These are phyloP conservation scores for Tricholoma sp. DNA, from an alignment of 768 basidiomycete species.

Conservation along the genomic window DNA sequence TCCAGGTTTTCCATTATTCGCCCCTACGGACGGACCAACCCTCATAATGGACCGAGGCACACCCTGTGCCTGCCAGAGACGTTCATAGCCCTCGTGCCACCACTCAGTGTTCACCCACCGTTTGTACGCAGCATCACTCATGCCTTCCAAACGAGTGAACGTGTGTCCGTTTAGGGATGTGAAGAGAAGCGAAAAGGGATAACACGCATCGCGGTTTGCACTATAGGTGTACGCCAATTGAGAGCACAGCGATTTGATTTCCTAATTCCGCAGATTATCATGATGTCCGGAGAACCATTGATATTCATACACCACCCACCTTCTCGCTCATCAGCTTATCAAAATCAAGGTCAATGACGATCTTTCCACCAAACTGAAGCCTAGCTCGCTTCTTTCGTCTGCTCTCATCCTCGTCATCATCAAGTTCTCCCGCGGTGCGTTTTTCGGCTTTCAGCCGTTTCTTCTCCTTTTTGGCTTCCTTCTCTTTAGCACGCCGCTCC, in stretches of 20 bases:
- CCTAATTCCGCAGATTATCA: slow-evolving; percentile 44
- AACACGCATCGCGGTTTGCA: slow-evolving; percentile 67
- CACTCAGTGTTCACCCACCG: slow-evolving; percentile 82
- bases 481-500: slow-evolving; percentile 73
- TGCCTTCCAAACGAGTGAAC: slow-evolving; percentile 54
- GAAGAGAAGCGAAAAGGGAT: slow-evolving; percentile 72
- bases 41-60: neutral
- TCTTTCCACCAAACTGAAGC: slow-evolving; percentile 51
- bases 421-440: slow-evolving; percentile 60
- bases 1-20: neutral
- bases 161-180: slow-evolving; percentile 77
- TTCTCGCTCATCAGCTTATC: slow-evolving; percentile 92
- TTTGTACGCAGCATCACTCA: slow-evolving; percentile 63
- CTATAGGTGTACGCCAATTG: slow-evolving; percentile 93
- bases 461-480: slow-evolving; percentile 71
- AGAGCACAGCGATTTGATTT: slow-evolving; percentile 82
- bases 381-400: slow-evolving; percentile 37
- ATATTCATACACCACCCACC: slow-evolving; percentile 40
- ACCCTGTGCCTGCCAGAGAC: slow-evolving; percentile 46
- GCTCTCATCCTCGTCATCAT: slow-evolving; percentile 36
- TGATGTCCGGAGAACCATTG: slow-evolving; percentile 7
- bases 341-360: slow-evolving; percentile 87
- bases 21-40: neutral
- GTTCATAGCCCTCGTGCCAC: slow-evolving; percentile 74
- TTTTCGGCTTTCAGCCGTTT: slow-evolving; percentile 54